Percentiles rank a stretch among this genome's conserved stretches.
phyloP scores from a whole-genome alignment of 257 asterid species.

The Verbena officinalis region DNA sequence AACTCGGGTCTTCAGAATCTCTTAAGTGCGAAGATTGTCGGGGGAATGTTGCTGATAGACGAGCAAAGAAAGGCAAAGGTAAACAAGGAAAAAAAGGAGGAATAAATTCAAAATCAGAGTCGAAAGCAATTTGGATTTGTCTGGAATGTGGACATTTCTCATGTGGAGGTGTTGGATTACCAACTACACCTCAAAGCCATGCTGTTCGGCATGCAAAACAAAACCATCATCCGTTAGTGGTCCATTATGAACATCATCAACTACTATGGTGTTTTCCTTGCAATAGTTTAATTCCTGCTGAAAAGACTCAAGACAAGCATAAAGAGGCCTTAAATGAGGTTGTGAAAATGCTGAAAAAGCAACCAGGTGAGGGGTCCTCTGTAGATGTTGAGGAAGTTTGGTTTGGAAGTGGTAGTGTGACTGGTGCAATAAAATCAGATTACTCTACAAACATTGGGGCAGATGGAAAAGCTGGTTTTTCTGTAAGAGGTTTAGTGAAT shows the following conservation, averaged over 20 bases:
- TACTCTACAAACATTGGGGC: constrained; percentile 33
- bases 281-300: constrained; percentile 47
- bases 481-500: constrained; percentile 77
- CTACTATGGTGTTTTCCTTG: constrained; percentile 79
- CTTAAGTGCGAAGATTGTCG: constrained; percentile 76
- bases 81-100: constrained; percentile 77
- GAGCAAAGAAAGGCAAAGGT: constrained; percentile 55
- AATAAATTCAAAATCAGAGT: constrained; percentile 42
- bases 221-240: constrained; percentile 65
- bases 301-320: constrained; percentile 54
- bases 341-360: constrained; percentile 56
- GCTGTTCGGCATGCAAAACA: constrained; percentile 80
- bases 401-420: constrained; percentile 68
- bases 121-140: constrained; percentile 84
- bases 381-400: constrained; percentile 76
- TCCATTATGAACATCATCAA: constrained; percentile 67
- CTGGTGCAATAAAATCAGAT: constrained; percentile 48
- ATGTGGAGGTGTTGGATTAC: constrained; percentile 89
- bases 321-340: constrained; percentile 59
- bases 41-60: constrained; percentile 54
- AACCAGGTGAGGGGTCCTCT: constrained; percentile 43
- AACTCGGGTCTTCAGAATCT: constrained; percentile 48
- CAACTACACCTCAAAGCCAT: constrained; percentile 76
- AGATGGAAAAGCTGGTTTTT: constrained; percentile 40
- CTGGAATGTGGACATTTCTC: constrained; percentile 79